Conservation (phyloP, 2,329 filamentous ascomycete species). For the Xylariaceae sp. region DNA sequence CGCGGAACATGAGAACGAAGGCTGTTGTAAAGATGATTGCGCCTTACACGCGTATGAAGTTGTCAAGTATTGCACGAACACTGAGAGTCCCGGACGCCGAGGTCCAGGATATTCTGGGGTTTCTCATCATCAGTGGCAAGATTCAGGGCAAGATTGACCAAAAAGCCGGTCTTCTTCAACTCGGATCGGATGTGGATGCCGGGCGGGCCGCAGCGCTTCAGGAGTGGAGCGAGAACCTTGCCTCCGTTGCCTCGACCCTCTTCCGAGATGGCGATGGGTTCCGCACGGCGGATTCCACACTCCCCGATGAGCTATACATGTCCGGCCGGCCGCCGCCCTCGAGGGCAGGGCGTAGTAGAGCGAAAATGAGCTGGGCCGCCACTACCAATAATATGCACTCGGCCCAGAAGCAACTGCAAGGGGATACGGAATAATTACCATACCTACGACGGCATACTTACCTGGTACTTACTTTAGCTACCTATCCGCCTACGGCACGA, state of each 20-base stretch:
- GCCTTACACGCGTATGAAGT: constrained; percentile 87
- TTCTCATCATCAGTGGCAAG: constrained; percentile 85
- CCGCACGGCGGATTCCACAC: constrained; percentile 19
- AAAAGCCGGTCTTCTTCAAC: constrained; percentile 74
- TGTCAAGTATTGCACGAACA: constrained; percentile 80
- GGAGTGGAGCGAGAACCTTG: constrained; percentile 66
- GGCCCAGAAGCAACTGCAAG: neutral
- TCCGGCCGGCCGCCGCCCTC: neutral
- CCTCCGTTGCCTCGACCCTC: constrained; percentile 62
- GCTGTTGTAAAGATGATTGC: constrained; percentile 88
- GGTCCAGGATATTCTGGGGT: constrained; percentile 92
- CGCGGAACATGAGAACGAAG: constrained; percentile 95
- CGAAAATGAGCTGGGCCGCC: constrained; percentile 4
- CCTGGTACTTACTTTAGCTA: neutral
- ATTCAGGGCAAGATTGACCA: constrained; percentile 87
- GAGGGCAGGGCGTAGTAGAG: neutral
- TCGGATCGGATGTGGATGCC: constrained; percentile 66
- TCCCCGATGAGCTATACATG: constrained; percentile 19
- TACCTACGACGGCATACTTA: neutral
- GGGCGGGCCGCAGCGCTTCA: constrained; percentile 69
- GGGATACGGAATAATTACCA: neutral
- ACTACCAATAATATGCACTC: neutral
- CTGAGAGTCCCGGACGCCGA: constrained; percentile 85
- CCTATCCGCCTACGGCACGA: neutral
- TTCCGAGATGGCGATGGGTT: constrained; percentile 58